These are phyloP conservation scores for Linum tenue DNA, from an alignment of 345 rosid species.

Conservation along the genomic window DNA sequence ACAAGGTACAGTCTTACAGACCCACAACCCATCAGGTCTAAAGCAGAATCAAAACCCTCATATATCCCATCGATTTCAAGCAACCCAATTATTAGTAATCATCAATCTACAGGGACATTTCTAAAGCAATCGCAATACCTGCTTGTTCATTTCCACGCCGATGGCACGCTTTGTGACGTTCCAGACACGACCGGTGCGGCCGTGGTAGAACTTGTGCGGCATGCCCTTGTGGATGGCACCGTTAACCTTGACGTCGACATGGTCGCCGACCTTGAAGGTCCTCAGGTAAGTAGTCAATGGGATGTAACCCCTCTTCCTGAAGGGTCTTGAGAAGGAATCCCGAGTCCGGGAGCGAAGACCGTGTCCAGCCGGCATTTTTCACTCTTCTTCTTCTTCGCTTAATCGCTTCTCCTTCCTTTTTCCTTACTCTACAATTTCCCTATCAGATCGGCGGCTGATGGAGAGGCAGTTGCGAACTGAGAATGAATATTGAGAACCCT, in stretches of 20 bases:
- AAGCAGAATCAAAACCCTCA: background rate
- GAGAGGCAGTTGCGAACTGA: too few species aligned
- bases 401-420: background rate
- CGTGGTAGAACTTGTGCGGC: slow-evolving; percentile 83
- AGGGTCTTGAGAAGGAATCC: slow-evolving; percentile 51
- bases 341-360: slow-evolving; percentile 55
- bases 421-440: background rate
- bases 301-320: slow-evolving; percentile 78
- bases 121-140: slow-evolving; percentile 24
- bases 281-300: slow-evolving; percentile 55
- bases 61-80: background rate
- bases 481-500: background rate
- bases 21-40: too few species aligned
- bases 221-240: slow-evolving; percentile 78
- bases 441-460: background rate
- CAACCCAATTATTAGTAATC: background rate
- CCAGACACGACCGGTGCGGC: slow-evolving; percentile 76
- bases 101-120: background rate
- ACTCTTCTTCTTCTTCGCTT: background rate
- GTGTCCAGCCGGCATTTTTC: slow-evolving; percentile 66
- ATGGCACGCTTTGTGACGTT: slow-evolving; percentile 74
- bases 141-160: slow-evolving; percentile 71
- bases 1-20: too few species aligned
- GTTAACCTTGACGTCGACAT: slow-evolving; percentile 63
- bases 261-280: slow-evolving; percentile 57